phyloP scores from a whole-genome alignment of 1,284 basidiomycete species.

The Phlebopus sp. region DNA sequence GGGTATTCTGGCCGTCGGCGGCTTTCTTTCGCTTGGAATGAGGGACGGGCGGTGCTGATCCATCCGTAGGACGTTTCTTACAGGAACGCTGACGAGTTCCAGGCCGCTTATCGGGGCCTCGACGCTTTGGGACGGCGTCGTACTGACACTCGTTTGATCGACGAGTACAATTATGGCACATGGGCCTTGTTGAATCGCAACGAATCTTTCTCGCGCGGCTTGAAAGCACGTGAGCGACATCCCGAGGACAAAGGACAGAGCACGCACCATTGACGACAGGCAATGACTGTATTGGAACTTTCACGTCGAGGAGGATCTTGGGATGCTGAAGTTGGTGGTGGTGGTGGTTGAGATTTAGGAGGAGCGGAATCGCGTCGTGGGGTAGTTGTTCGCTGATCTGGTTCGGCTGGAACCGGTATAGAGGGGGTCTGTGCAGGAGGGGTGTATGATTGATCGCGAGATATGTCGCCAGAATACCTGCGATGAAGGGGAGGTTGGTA shows the following conservation, averaged over 20 bases:
- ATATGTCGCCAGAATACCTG: constrained; percentile 45
- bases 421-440: constrained; percentile 21
- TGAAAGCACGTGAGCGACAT: constrained; percentile 36
- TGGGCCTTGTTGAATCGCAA: constrained; percentile 76
- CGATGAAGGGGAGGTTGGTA: constrained; percentile 38
- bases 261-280: constrained; percentile 61
- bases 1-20: constrained; percentile 30
- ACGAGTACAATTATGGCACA: constrained; percentile 75
- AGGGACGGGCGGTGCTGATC: constrained; percentile 44
- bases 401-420: constrained; percentile 31
- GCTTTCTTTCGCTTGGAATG: constrained; percentile 60
- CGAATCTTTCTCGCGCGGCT: constrained; percentile 80
- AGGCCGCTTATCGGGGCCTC: constrained; percentile 79
- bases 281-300: constrained; percentile 65
- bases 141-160: constrained; percentile 74
- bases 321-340: constrained; percentile 12
- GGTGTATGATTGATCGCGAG: constrained; percentile 43
- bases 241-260: constrained; percentile 22
- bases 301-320: constrained; percentile 48
- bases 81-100: constrained; percentile 76
- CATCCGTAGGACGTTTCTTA: constrained; percentile 69
- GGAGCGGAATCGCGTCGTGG: constrained; percentile 30
- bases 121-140: constrained; percentile 72
- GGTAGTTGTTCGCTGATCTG: constrained; percentile 39
- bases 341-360: constrained; percentile 8